Conservation (phyloP, 1,139 yeast genomes). For the Kluyveromyces sp. region DNA sequence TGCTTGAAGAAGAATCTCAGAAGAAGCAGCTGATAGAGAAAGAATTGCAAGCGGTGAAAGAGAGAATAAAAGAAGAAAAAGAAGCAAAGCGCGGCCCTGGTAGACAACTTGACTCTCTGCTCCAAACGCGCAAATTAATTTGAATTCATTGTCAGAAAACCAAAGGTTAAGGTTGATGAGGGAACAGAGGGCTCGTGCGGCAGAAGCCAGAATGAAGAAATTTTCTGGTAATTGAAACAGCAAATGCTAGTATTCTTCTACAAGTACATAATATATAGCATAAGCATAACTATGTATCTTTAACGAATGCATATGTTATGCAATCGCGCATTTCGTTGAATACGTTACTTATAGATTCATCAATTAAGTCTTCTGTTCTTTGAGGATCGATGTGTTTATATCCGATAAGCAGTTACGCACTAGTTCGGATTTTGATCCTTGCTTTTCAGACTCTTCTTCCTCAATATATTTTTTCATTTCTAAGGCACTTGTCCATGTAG, state of each 20-base stretch:
- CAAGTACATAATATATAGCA: neutral
- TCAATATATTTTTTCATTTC: conserved; percentile 35
- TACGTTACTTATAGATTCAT: conserved; percentile 19
- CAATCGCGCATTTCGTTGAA: conserved; percentile 9
- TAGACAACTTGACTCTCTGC: conserved; percentile 19
- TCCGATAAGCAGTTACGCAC: conserved; percentile 50
- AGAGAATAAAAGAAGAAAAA: conserved; percentile 18
- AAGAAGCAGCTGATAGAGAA: conserved; percentile 29
- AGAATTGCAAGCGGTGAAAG: conserved; percentile 27
- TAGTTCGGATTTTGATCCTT: conserved; percentile 30
- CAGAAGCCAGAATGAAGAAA: conserved; percentile 68
- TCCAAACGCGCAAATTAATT: conserved; percentile 22
- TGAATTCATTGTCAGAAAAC: conserved; percentile 46
- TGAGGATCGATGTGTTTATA: conserved; percentile 55
- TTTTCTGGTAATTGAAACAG: neutral
- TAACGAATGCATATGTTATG: conserved; percentile 25
- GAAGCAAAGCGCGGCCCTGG: conserved; percentile 27
- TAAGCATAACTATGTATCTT: conserved; percentile 6
- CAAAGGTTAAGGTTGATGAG: conserved; percentile 76
- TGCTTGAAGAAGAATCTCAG: conserved; percentile 34
- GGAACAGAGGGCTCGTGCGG: conserved; percentile 94
- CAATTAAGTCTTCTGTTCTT: conserved; percentile 11
- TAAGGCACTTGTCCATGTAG: conserved; percentile 49
- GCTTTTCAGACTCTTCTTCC: conserved; percentile 24
- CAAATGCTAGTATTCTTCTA: no score